phyloP scores from a whole-genome alignment of 768 basidiomycete species.

The Termitomyces sp. region DNA sequence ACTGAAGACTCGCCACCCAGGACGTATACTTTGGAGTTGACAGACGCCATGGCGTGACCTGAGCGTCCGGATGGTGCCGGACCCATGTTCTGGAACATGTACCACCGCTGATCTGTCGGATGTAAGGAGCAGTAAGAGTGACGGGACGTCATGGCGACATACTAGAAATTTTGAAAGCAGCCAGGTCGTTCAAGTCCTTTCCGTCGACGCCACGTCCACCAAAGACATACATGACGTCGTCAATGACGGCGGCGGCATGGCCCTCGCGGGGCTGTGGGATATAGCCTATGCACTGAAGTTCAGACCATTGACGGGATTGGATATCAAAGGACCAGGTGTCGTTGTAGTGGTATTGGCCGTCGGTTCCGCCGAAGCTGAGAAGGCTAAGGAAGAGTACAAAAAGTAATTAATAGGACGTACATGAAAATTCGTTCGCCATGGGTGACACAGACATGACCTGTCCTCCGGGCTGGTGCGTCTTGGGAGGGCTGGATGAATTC shows the following conservation, averaged over 20 bases:
- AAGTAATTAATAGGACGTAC: constrained; percentile 35
- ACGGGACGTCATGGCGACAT: constrained; percentile 23
- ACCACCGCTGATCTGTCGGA: constrained; percentile 87
- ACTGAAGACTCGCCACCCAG: constrained; percentile 91
- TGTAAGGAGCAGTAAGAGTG: constrained; percentile 4
- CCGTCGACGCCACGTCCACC: constrained; percentile 97
- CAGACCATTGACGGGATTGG: constrained; percentile 76
- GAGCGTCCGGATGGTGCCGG: constrained; percentile 89
- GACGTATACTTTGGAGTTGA: constrained; percentile 84
- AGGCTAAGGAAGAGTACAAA: constrained; percentile 1
- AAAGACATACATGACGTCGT: constrained; percentile 97
- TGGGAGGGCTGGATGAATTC: constrained; percentile 64
- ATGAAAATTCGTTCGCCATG: constrained; percentile 79
- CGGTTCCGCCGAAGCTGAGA: constrained; percentile 90
- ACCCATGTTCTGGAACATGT: constrained; percentile 99
- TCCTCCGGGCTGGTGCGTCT: constrained; percentile 73
- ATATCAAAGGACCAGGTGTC: constrained; percentile 97
- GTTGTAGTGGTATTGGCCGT: constrained; percentile 98
- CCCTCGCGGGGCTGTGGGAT: constrained; percentile 95
- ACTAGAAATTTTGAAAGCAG: constrained; percentile 98
- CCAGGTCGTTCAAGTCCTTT: constrained; percentile 89
- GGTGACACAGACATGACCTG: constrained; percentile 88
- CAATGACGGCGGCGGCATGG: constrained; percentile 92
- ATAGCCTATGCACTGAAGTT: constrained; percentile 93
- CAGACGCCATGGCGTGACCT: constrained; percentile 97